phyloP scores from a whole-genome alignment of 1,284 basidiomycete species.

The Amylostereum areolatum region DNA sequence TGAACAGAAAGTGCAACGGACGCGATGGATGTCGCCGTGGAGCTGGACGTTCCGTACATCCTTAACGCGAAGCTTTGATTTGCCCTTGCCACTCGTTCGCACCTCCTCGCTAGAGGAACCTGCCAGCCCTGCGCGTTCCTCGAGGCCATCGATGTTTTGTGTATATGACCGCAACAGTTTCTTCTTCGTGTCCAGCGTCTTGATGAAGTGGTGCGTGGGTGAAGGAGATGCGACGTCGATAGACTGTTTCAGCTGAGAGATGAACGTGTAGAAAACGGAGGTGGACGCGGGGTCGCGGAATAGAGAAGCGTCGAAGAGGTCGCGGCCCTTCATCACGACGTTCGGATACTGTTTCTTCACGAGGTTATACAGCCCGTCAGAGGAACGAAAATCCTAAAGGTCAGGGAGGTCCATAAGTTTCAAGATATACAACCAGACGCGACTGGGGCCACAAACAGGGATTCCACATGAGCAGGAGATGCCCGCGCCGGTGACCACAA shows the following conservation, averaged over 20 bases:
- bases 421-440: background rate
- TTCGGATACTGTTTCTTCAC: slow-evolving; percentile 83
- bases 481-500: slow-evolving; percentile 87
- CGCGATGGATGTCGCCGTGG: slow-evolving; percentile 88
- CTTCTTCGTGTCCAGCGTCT: slow-evolving; percentile 77
- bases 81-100: slow-evolving; percentile 50
- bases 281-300: slow-evolving; percentile 85
- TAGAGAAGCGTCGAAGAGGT: slow-evolving; percentile 83
- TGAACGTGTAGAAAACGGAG: slow-evolving; percentile 90
- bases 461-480: slow-evolving; percentile 93
- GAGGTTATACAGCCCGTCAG: slow-evolving; percentile 82
- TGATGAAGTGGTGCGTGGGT: slow-evolving; percentile 85
- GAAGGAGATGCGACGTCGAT: slow-evolving; percentile 80
- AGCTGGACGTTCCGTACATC: slow-evolving; percentile 83
- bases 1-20: slow-evolving; percentile 80
- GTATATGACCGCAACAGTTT: slow-evolving; percentile 88
- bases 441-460: slow-evolving; percentile 52
- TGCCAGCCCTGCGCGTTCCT: slow-evolving; percentile 73
- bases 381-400: slow-evolving; percentile 86
- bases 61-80: slow-evolving; percentile 56
- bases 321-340: slow-evolving; percentile 80
- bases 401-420: background rate
- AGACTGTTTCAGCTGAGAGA: slow-evolving; percentile 81
- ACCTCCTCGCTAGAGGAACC: slow-evolving; percentile 53
- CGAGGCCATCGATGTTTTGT: slow-evolving; percentile 93